Base-by-base conservation (phyloP, 805 yeast genomes). In the Metschnikowia lochheadii region DNA sequence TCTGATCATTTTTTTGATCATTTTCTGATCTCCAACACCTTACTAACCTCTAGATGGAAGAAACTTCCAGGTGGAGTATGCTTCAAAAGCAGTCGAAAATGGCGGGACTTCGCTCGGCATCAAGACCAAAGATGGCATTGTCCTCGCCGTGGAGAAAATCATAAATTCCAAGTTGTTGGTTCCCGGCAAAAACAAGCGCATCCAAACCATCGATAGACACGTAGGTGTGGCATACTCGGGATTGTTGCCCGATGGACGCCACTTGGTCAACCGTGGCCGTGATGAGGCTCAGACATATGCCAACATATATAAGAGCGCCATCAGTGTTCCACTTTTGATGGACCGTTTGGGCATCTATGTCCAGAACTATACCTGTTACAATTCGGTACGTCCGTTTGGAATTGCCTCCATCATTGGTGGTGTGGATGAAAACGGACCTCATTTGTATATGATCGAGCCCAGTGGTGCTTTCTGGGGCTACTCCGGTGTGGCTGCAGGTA, bases 401-500 rank as follows among this genome's bases (percentile, higher is more conserved):
- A 82, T 95, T 53, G 83, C 89, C 49, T 83, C 96, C 10, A 91
- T 94, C 55, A 80, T 94, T 43, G 99, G 97, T 47, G 99, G 99
- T 57, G 82, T 88, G 44, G 98, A 92, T 66, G 85, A 82, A 40
- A 81, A 87, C 53, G 98, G 97, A 11, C 81, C 95, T 18, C 97
- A 92, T 67, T 79, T 94, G 61, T 92, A 86, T 72, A 94, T 92
- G 97, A 78, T 94, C 52, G 99, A 94, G 68, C 99, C 99, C 60
- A 87, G 95, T 67, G 99, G 99, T 55, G 77, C 89, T 1, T 89
- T 85, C 64, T 95, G 99, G 98, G 99, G 99, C 46, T 94, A 94
- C 72, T 78, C 81, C 49, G 99, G 97, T 54, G 96, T 97, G 37
- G 99, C 99, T 15, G 83, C 97, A 3, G 99, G 99, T 56, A 94